Evolutionary conservation across 345 rosid genomes (phyloP), one percentile per base, ranked within the genome.

Genomic region (Eucalyptus cladocalyx): DNA sequence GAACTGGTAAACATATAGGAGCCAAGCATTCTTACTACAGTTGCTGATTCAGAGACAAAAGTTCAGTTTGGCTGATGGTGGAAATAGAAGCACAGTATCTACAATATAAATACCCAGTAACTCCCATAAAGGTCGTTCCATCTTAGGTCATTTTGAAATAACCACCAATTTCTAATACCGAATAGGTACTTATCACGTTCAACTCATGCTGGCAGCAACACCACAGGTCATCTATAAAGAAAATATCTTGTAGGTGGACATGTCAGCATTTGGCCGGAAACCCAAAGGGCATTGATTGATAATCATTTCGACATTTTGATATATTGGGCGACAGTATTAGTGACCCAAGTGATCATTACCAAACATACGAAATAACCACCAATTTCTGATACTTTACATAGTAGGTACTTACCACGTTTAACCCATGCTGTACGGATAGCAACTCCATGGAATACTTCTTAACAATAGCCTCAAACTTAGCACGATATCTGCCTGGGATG

Each of bases 401-500:
- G 6, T 76, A 76, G 85, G 47, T 40, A 67, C 95, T 94, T 93
- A 97, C 98, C 89, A 69, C 83, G 43, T 11, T 88, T 80, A 86
- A 88, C 88, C 89, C 91, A 58, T 93, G 89, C 90, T 90, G 90
- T 89, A 88, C 87, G 37, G 32, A 90, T 65, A 65, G 86, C 56
- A 89, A 40, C 90, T 92, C 91, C 80, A 93, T 88, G 86, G 89
- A 60, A 88, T 89, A 86, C 56, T 92, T 94, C 91, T 89, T 91
- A 93, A 89, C 67, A 76, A 91, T 72, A 88, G 91, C 89, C 88
- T 91, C 92, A 91, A 93, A 94, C 88, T 94, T 90, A 48, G 87
- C 86, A 15, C 88, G 90, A 91, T 88, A 92, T 91, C 93, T 92
- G 85, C 80, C 93, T 3, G 99, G 96, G 89, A 94, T 89, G 80